phyloP scores from a whole-genome alignment of 106 monocot species.

The Platanthera guangdongensis region DNA sequence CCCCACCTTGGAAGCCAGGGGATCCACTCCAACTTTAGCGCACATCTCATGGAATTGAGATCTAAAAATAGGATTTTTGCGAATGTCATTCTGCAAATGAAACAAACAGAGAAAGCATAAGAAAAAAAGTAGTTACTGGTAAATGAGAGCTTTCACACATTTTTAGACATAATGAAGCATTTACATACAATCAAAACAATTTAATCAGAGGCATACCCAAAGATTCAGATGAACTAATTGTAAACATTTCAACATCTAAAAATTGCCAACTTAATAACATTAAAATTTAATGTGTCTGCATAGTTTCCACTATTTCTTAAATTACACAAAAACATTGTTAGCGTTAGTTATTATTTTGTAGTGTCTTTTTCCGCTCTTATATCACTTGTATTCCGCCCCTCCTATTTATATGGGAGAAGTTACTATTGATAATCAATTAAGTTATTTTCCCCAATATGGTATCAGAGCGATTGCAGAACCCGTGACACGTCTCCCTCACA shows the following conservation, averaged over 20 bases:
- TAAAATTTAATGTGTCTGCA: neutral
- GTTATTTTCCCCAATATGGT: too few species aligned
- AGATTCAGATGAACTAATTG: neutral
- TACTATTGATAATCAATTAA: too few species aligned
- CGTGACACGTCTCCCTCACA: too few species aligned
- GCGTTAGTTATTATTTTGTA: too few species aligned
- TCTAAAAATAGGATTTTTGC: constrained; percentile 92
- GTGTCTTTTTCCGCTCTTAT: too few species aligned
- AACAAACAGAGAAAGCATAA: neutral
- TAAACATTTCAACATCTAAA: neutral
- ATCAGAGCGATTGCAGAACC: too few species aligned
- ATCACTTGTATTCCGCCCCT: too few species aligned
- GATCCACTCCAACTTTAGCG: constrained; percentile 96
- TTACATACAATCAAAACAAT: neutral
- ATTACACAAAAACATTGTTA: neutral
- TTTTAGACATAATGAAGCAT: neutral
- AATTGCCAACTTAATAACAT: neutral
- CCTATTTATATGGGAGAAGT: too few species aligned
- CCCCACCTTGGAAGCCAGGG: constrained; percentile 94
- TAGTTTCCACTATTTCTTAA: neutral
- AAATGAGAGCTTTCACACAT: neutral
- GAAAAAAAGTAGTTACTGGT: neutral
- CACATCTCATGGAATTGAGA: constrained; percentile 99
- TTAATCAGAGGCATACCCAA: neutral
- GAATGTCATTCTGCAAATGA: constrained; percentile 83